Evolutionary conservation across 768 basidiomycete genomes (phyloP), one percentile per base, ranked within the genome.

Genomic region (Auriscalpium orientale): DNA sequence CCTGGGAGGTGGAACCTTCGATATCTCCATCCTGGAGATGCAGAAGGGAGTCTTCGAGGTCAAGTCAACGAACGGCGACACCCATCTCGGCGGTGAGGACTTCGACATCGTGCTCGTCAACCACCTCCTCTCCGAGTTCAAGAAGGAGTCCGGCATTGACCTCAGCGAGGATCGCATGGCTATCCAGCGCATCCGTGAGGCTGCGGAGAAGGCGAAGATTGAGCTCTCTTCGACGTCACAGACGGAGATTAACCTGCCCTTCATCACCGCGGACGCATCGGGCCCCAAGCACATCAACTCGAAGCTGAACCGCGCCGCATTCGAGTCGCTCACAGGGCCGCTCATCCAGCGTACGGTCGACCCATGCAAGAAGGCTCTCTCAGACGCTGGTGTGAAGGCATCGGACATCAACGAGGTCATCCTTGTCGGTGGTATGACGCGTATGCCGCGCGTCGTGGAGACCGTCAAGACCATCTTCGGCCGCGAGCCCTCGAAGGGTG

Each of bases 11-110:
- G 95, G 95, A 55, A 98, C 95, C 21, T 98, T 98, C 72, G 95
- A 98, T 92, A 93, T 99, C 67, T 99, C 97, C 33, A 95, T 99
- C 63, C 79, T 99, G 55, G 95, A 98, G 76, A 98, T 98, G 93
- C 93, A 98, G 73, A 95, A 97, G 73, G 97, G 95, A 65, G 95
- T 99, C 10, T 99, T 98, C 72, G 97, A 98, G 73, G 97, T 99
- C 69, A 99, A 98, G 78, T 98, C 97, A 0, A 99, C 97, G 54
- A 98, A 98, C 68, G 97, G 97, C 69, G 95, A 99, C 72, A 98
- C 97, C 15, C 97, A 99, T 70, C 83, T 99, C 56, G 97, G 71
- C 69, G 87, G 87, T 68, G 97, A 99, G 74, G 97, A 98, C 72
- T 98, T 98, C 68, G 97, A 98, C 67, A 85, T 95, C 55, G 74